Percentiles rank a stretch among this genome's conserved stretches.
Conservation (phyloP, 345 rosid genomes). For the Ricinus communis region DNA sequence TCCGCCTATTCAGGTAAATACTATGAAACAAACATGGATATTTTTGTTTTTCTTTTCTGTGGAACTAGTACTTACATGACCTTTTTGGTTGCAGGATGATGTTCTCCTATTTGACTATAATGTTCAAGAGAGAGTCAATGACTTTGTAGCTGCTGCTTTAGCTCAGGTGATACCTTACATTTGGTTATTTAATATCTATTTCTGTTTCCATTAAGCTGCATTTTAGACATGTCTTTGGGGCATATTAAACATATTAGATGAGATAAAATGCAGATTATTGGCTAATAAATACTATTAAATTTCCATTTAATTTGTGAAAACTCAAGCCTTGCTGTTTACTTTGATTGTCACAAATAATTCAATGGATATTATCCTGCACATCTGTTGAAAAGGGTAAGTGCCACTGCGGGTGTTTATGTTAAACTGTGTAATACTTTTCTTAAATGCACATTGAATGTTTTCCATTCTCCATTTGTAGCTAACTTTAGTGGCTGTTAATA, state of each 20-base stretch:
- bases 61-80: conserved; percentile 24
- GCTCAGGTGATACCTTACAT: conserved; percentile 53
- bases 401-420: background rate
- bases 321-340: background rate
- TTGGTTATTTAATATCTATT: background rate
- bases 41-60: conserved; percentile 16
- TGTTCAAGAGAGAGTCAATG: conserved; percentile 86
- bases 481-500: background rate
- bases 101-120: conserved; percentile 74
- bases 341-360: background rate
- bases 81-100: conserved; percentile 61
- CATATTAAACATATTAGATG: background rate
- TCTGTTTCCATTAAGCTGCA: background rate
- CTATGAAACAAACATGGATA: conserved; percentile 6
- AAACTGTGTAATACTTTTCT: background rate
- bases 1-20: conserved; percentile 78
- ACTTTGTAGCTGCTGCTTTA: conserved; percentile 81
- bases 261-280: background rate
- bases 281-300: background rate
- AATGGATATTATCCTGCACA: background rate
- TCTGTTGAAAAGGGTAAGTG: background rate
- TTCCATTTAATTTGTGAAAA: background rate
- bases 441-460: background rate
- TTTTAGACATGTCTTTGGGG: background rate
- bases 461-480: background rate